Conservation (phyloP, 2,329 filamentous ascomycete genomes). For the Alternaria longipes region DNA sequence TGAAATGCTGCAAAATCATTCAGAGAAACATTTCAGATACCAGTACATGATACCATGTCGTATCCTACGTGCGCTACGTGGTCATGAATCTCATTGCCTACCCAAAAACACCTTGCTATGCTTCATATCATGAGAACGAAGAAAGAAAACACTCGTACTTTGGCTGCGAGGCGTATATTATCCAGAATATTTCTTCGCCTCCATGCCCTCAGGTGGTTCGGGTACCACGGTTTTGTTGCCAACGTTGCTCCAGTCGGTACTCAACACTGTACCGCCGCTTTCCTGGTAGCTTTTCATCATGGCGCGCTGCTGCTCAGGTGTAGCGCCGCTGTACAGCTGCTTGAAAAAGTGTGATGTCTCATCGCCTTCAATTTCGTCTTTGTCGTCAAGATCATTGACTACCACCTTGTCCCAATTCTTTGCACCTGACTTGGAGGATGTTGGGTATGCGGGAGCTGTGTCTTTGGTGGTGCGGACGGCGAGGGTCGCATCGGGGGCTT, state of each 20-base stretch:
- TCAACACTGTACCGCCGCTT: conserved; percentile 91
- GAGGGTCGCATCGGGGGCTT: conserved; percentile 25
- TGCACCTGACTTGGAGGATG: conserved; percentile 81
- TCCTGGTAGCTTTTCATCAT: conserved; percentile 99
- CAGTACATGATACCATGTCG: background rate
- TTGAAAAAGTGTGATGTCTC: conserved; percentile 88
- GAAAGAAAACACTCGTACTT: background rate
- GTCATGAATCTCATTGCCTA: background rate
- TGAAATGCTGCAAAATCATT: background rate
- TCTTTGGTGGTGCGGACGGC: conserved; percentile 32
- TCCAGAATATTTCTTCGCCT: conserved; percentile 70
- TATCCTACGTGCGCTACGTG: background rate
- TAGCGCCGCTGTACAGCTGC: conserved; percentile 79
- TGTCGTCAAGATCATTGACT: conserved; percentile 61
- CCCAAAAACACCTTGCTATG: conserved; percentile 20
- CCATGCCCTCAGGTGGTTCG: conserved; percentile 77
- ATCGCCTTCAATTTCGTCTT: conserved; percentile 64
- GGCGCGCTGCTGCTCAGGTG: conserved; percentile 82
- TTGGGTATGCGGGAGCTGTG: conserved; percentile 74
- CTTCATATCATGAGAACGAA: background rate
- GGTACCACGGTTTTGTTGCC: conserved; percentile 75
- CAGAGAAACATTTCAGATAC: background rate
- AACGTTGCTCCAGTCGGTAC: conserved; percentile 91
- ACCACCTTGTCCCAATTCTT: conserved; percentile 93
- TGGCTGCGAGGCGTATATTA: background rate